Conservation (phyloP, 2,329 filamentous ascomycete genomes). For the Simplicillium aogashimaense region DNA sequence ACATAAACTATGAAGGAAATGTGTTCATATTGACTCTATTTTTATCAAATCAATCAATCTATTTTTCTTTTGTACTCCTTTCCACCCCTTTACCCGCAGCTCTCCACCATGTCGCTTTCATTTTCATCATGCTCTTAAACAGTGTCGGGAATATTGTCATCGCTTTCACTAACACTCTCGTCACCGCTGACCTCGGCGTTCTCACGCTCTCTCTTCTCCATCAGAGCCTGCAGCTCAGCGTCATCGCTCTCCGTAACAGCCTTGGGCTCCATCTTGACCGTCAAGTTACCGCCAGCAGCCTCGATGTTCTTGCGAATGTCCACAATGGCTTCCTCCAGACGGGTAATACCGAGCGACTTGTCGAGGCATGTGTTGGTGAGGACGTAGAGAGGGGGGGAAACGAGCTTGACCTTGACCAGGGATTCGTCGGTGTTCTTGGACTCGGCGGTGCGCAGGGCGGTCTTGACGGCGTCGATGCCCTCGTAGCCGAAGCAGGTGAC, state of each 20-base stretch:
- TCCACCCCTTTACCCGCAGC: not conserved
- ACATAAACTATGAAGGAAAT: too few relatives aligned
- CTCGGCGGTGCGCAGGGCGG: slow-evolving; percentile 82
- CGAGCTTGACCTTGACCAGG: slow-evolving; percentile 95
- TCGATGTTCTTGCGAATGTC: slow-evolving; percentile 78
- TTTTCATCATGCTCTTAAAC: slow-evolving; percentile 16
- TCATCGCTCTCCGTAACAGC: slow-evolving; percentile 98
- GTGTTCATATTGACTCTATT: too few relatives aligned
- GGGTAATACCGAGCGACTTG: slow-evolving; percentile 75
- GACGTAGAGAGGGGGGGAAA: slow-evolving; percentile 95
- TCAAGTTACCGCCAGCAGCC: slow-evolving; percentile 65
- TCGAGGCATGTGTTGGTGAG: slow-evolving; percentile 92
- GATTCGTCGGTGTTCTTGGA: slow-evolving; percentile 84
- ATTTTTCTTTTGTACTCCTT: too few relatives aligned
- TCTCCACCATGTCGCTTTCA: slow-evolving; percentile 1
- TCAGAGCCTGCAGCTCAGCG: slow-evolving; percentile 89
- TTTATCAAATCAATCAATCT: too few relatives aligned
- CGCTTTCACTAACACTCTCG: slow-evolving; percentile 90
- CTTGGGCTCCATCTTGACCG: slow-evolving; percentile 98
- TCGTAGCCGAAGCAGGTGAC: slow-evolving; percentile 94
- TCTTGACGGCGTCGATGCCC: slow-evolving; percentile 96
- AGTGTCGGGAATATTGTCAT: slow-evolving; percentile 57
- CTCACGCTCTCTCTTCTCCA: slow-evolving; percentile 98
- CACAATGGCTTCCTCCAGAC: slow-evolving; percentile 80
- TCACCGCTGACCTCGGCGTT: slow-evolving; percentile 97